Percentiles rank a stretch among this genome's conserved stretches.
Evolutionary conservation across 495 filamentous ascomycete genomes (phyloP).

Genomic region (Bathelium albidoporum): DNA sequence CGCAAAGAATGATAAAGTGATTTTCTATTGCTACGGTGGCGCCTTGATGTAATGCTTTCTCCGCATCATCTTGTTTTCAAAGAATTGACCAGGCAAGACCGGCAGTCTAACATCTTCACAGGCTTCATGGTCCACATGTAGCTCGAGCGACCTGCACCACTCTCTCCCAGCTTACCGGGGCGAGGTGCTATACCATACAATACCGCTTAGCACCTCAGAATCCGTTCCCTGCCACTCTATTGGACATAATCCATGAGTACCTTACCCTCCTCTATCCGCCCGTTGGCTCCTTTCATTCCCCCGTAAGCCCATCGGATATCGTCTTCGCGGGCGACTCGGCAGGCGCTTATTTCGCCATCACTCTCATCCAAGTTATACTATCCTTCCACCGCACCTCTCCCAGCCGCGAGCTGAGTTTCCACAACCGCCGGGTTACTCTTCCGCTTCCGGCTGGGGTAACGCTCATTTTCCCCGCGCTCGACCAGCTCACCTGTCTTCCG

Average conservation of each 20-base stretch:
- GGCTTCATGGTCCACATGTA: background rate
- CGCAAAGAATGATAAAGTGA: background rate
- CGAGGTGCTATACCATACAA: background rate
- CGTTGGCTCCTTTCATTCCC: slow-evolving; percentile 9
- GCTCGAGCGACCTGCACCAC: background rate
- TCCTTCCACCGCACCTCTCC: background rate
- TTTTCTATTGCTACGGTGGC: slow-evolving; percentile 1
- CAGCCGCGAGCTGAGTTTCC: slow-evolving; percentile 7
- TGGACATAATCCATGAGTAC: slow-evolving; percentile 23
- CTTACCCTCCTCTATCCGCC: slow-evolving; percentile 18
- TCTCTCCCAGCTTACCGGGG: background rate
- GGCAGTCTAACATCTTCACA: background rate
- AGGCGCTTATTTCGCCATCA: slow-evolving; percentile 16
- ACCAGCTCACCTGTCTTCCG: slow-evolving; percentile 7
- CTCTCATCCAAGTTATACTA: slow-evolving; percentile 13
- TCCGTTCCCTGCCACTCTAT: slow-evolving; percentile 24
- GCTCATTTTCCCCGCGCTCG: slow-evolving; percentile 6
- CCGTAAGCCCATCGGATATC: slow-evolving; percentile 9
- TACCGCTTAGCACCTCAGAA: slow-evolving; percentile 33
- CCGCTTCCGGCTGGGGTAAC: slow-evolving; percentile 15
- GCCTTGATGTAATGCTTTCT: background rate
- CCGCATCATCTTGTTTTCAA: background rate
- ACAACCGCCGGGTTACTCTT: slow-evolving; percentile 4
- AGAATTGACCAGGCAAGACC: too few species aligned
- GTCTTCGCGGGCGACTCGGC: slow-evolving; percentile 21